These are phyloP conservation scores for Sporisorium sorghi DNA, from an alignment of 1,284 basidiomycete genomes.

Conservation along the genomic window DNA sequence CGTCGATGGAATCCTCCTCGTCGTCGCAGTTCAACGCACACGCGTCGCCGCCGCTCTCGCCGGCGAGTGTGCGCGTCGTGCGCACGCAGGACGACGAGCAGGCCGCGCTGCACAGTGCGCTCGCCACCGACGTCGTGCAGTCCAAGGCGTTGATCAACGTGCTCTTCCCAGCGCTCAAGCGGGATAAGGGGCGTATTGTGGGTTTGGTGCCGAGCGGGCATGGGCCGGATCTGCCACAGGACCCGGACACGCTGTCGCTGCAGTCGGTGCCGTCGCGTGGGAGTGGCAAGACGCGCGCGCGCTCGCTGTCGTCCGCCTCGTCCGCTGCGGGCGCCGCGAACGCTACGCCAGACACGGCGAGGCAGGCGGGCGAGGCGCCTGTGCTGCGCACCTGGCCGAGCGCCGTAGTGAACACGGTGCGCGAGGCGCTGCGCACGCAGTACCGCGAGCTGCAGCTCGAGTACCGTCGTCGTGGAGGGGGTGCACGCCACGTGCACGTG, in stretches of 20 bases:
- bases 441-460: constrained; percentile 37
- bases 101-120: constrained; percentile 37
- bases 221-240: constrained; percentile 36
- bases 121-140: constrained; percentile 51
- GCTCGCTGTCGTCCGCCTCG: constrained; percentile 18
- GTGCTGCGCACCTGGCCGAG: constrained; percentile 32
- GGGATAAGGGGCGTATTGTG: constrained; percentile 46
- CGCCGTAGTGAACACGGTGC: constrained; percentile 34
- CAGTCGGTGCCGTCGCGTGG: constrained; percentile 23
- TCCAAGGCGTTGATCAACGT: constrained; percentile 45
- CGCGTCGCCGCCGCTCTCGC: constrained; percentile 44
- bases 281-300: constrained; percentile 29
- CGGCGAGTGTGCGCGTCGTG: constrained; percentile 26
- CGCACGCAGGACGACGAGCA: constrained; percentile 41
- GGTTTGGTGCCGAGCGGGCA: constrained; percentile 46
- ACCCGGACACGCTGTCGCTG: constrained; percentile 40
- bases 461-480: constrained; percentile 23
- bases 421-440: constrained; percentile 26
- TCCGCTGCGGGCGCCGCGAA: neutral
- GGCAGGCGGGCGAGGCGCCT: neutral
- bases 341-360: neutral
- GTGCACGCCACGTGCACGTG: constrained; percentile 18
- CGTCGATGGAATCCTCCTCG: constrained; percentile 32
- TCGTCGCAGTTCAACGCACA: constrained; percentile 27
- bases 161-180: constrained; percentile 48